Conservation (phyloP, 192 early-diverging fungal species). For the Hyaloraphidium curvatum region DNA sequence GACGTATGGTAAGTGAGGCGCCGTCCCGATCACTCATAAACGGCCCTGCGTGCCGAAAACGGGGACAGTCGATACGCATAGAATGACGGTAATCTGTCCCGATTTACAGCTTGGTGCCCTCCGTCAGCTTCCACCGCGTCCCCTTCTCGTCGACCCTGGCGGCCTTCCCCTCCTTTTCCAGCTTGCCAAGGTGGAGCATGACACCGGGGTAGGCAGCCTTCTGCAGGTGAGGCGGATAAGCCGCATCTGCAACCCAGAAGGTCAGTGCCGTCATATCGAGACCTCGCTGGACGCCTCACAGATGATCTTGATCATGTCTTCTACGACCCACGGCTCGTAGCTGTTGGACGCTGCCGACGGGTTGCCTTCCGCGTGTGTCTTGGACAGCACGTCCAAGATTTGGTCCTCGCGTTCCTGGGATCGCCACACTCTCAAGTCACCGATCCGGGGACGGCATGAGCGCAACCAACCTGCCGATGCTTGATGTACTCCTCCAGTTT, state of each 20-base stretch:
- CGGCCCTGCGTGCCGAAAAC: too few relatives aligned
- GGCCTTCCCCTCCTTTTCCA: conserved; percentile 25
- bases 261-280: too few relatives aligned
- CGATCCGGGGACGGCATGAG: not conserved
- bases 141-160: not conserved
- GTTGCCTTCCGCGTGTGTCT: not conserved
- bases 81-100: too few relatives aligned
- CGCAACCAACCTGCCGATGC: conserved; percentile 32
- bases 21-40: too few relatives aligned
- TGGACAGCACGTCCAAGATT: conserved; percentile 30
- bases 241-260: too few relatives aligned
- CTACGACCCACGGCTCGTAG: conserved; percentile 12
- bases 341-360: not conserved
- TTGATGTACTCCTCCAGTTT: conserved; percentile 55
- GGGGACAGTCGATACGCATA: too few relatives aligned
- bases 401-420: conserved; percentile 43
- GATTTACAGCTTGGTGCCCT: too few relatives aligned
- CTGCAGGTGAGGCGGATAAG: conserved; percentile 27
- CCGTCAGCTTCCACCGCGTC: too few relatives aligned
- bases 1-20: too few relatives aligned
- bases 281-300: too few relatives aligned
- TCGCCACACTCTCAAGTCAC: not conserved
- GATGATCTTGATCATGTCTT: conserved; percentile 30
- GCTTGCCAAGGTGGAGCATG: conserved; percentile 31
- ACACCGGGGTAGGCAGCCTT: conserved; percentile 27